A percentile compares a stretch with the other conserved stretches of the same genome.
These are phyloP conservation scores for Eucalyptus melliodora DNA, from an alignment of 345 rosid species.

Conservation along the genomic window DNA sequence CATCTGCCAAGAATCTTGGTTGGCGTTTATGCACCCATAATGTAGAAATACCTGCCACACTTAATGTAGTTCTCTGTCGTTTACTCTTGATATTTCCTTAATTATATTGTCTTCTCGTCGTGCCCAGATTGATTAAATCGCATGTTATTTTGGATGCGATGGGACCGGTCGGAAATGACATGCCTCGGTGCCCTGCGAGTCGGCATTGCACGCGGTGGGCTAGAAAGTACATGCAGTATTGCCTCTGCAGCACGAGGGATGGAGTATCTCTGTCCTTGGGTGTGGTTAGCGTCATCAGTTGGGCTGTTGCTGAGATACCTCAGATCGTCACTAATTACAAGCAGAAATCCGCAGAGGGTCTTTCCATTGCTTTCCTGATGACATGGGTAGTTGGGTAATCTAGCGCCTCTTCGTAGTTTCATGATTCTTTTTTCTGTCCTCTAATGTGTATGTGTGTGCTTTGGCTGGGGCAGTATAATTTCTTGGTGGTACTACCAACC, in stretches of 20 bases:
- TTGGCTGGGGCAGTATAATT: not conserved
- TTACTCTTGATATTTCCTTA: not conserved
- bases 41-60: not conserved
- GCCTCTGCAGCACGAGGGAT: slow-evolving; percentile 43
- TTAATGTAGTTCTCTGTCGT: not conserved
- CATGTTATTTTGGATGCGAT: not conserved
- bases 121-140: not conserved
- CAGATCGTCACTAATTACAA: slow-evolving; percentile 65
- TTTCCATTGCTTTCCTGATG: slow-evolving; percentile 62
- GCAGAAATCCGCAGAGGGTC: slow-evolving; percentile 65
- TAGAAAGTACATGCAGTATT: slow-evolving; percentile 15
- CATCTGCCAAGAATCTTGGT: not conserved
- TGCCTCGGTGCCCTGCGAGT: slow-evolving; percentile 8
- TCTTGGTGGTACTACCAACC: not conserved
- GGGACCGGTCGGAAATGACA: not conserved
- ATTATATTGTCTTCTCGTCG: not conserved
- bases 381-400: slow-evolving; percentile 78
- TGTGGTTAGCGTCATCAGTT: slow-evolving; percentile 51
- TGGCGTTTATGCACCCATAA: not conserved
- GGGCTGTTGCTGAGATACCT: slow-evolving; percentile 83
- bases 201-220: slow-evolving; percentile 43
- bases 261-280: slow-evolving; percentile 46
- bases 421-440: not conserved
- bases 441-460: not conserved
- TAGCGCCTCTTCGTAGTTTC: not conserved